Evolutionary conservation across 1,284 basidiomycete species (phyloP), one percentile per base, ranked within the genome.

Genomic region (Fomitiporia mediterranea): DNA sequence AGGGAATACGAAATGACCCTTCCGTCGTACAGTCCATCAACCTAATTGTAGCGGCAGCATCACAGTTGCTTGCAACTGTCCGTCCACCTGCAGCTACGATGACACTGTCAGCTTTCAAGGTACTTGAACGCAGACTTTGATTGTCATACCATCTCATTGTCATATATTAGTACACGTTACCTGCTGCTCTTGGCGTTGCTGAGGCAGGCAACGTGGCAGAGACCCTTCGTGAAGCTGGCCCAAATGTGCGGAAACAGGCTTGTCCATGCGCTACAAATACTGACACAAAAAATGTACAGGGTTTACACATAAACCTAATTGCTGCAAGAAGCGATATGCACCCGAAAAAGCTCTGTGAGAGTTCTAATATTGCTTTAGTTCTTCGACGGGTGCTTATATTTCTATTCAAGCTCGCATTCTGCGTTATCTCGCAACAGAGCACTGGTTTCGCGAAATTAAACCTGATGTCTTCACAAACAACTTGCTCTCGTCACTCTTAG

Each of bases 1-100:
- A 56, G 9, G 48, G 55, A 7, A 51, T 56, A 13, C 37, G 55
- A 15, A 56, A 56, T 35, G 60, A 66, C 34, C 65, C 68, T 2
- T 63, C 43, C 11, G 67, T 69, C 1, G 61, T 64, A 2, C 66
- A 71, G 23, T 69, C 70, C 2, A 67, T 69, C 1, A 68, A 62
- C 43, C 56, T 71, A 8, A 67, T 73, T 42, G 63, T 66, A n/a
- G 69, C 73, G 2, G 73, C 74, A 1, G 70, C 72, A 0, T 59
- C 65, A 4, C 74, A 76, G 57, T 65, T 76, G 2, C 67, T 66
- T 11, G 69, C 69, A 9, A 67, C 70, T 13, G 60, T 73, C 2
- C 58, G 65, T 3, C 65, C 68, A 15, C 71, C 73, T 0, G 66
- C 64, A 2, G 43, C 40, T n/a, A 57, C 39, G 23, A 23, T 57